A percentile compares a stretch with the other conserved stretches of the same genome.
phyloP scores from a whole-genome alignment of 2,329 filamentous ascomycete species.

The Aspergillus felis region DNA sequence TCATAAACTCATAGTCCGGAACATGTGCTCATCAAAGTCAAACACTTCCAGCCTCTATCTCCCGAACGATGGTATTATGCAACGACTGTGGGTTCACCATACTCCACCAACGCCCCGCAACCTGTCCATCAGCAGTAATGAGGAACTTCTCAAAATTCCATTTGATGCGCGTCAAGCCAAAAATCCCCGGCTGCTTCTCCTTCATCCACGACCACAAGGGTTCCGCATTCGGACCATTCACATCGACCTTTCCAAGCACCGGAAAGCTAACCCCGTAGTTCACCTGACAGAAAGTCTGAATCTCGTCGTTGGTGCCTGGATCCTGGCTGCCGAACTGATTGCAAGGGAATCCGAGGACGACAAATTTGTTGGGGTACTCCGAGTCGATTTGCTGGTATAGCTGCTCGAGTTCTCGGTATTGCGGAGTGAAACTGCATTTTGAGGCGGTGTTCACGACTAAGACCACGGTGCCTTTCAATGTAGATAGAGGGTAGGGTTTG shows the following conservation, averaged over 20 bases:
- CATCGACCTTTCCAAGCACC: constrained; percentile 85
- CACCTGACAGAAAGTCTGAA: constrained; percentile 79
- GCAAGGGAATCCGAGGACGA: constrained; percentile 52
- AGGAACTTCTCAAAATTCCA: constrained; percentile 99
- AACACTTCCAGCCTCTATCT: constrained; percentile 51
- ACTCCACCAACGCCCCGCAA: constrained; percentile 82
- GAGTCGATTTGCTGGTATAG: too few relatives aligned
- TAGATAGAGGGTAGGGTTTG: constrained; percentile 61
- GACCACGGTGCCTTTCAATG: constrained; percentile 86
- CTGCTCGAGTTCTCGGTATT: too few relatives aligned
- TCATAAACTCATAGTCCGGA: too few relatives aligned
- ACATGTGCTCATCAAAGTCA: too few relatives aligned
- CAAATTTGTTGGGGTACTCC: too few relatives aligned
- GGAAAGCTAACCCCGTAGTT: constrained; percentile 95
- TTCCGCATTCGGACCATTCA: constrained; percentile 79
- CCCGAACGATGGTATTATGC: constrained; percentile 70
- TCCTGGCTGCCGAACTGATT: constrained; percentile 96
- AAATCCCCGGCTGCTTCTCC: constrained; percentile 68
- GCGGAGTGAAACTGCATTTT: constrained; percentile 97
- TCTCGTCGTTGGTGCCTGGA: constrained; percentile 75
- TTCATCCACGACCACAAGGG: constrained; percentile 77
- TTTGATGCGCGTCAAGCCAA: constrained; percentile 89
- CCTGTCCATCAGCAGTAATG: constrained; percentile 77
- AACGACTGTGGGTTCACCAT: constrained; percentile 80
- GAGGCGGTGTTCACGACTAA: constrained; percentile 96